Conservation (phyloP, 257 asterid genomes). For the Nicotiana otophora region DNA sequence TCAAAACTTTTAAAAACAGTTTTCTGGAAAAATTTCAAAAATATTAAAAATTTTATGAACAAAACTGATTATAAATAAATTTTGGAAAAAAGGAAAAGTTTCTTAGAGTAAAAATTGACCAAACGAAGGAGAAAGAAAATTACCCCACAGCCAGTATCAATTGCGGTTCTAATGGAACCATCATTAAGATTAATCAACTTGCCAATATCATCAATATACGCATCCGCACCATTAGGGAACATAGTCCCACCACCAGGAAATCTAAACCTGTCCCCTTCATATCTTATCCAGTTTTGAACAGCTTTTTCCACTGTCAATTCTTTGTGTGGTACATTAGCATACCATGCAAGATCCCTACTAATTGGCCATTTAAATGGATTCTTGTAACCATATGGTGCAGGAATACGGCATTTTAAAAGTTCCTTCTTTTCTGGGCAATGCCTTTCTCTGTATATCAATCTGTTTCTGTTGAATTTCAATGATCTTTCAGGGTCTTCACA, state of each 20-base stretch:
- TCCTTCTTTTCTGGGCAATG: slow-evolving; percentile 20
- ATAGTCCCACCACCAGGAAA: slow-evolving; percentile 30
- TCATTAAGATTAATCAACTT: slow-evolving; percentile 17
- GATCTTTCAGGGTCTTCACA: slow-evolving; percentile 18
- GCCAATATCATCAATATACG: slow-evolving; percentile 21
- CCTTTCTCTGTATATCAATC: slow-evolving; percentile 21
- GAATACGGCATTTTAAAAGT: slow-evolving; percentile 12
- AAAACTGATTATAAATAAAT: too few relatives aligned
- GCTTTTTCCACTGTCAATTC: slow-evolving; percentile 23
- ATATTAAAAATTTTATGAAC: too few relatives aligned
- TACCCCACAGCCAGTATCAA: slow-evolving; percentile 33
- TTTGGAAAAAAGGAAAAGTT: too few relatives aligned
- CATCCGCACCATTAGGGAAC: slow-evolving; percentile 29
- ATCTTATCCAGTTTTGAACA: slow-evolving; percentile 21
- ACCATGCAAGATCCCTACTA: slow-evolving; percentile 23
- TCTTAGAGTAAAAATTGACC: background rate
- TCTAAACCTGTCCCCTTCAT: slow-evolving; percentile 22
- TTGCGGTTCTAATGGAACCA: slow-evolving; percentile 26
- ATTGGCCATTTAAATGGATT: slow-evolving; percentile 21
- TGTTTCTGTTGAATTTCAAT: slow-evolving; percentile 9
- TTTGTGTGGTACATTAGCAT: slow-evolving; percentile 23
- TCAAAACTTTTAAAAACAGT: too few relatives aligned
- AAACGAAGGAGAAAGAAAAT: background rate
- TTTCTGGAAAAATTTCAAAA: too few relatives aligned
- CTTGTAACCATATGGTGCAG: slow-evolving; percentile 17